Evolutionary conservation across 345 rosid species (phyloP).

Genomic region (Euphorbia pulcherrima): DNA sequence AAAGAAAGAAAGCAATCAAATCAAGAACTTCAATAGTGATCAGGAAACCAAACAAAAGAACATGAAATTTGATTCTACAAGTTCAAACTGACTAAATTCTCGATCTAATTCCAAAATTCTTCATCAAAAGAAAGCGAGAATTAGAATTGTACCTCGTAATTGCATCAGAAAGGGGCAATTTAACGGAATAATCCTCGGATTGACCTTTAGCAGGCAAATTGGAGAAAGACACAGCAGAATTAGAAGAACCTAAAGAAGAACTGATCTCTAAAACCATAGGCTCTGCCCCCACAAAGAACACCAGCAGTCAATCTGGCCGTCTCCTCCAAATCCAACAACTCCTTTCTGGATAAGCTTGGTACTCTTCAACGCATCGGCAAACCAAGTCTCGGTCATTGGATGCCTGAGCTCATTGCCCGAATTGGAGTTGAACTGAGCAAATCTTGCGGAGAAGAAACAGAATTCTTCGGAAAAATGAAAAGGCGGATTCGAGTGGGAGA

Average conservation of each 20-base stretch:
- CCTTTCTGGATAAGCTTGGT: slow-evolving; percentile 42
- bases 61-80: not conserved
- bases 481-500: slow-evolving; percentile 34
- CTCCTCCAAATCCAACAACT: slow-evolving; percentile 10
- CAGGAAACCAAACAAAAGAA: not conserved
- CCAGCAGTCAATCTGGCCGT: slow-evolving; percentile 18
- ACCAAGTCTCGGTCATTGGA: slow-evolving; percentile 78
- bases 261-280: slow-evolving; percentile 63
- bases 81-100: not conserved
- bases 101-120: not conserved
- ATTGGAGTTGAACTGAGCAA: too few relatives aligned
- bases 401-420: slow-evolving; percentile 40
- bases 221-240: slow-evolving; percentile 58
- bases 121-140: not conserved
- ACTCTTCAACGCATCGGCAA: slow-evolving; percentile 65
- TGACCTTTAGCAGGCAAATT: slow-evolving; percentile 44
- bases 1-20: not conserved
- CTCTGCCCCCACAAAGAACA: slow-evolving; percentile 43
- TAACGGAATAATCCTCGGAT: too few relatives aligned
- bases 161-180: slow-evolving; percentile 40
- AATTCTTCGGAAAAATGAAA: slow-evolving; percentile 30
- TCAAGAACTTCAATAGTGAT: not conserved
- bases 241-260: slow-evolving; percentile 75
- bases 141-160: slow-evolving; percentile 37
- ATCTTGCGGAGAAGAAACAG: too few relatives aligned